These are phyloP conservation scores for Davidsoniella eucalypti DNA, from an alignment of 2,329 filamentous ascomycete genomes.

Conservation along the genomic window DNA sequence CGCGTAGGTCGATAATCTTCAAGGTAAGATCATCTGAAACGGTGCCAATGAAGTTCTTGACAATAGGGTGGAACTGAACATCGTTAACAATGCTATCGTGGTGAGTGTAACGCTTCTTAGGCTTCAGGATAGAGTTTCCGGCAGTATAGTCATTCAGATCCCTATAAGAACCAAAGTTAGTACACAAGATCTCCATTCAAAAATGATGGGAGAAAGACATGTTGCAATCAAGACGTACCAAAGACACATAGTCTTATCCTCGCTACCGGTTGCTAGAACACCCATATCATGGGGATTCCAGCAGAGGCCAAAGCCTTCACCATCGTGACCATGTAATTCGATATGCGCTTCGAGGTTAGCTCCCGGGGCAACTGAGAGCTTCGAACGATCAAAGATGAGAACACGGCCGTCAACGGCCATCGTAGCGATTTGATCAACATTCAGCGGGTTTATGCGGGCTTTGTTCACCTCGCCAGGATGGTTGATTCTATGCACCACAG, in stretches of 20 bases:
- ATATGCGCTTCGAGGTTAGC: slow-evolving; percentile 67
- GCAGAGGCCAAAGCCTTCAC: slow-evolving; percentile 80
- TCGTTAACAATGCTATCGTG: slow-evolving; percentile 91
- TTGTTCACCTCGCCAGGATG: slow-evolving; percentile 97
- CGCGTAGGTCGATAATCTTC: slow-evolving; percentile 78
- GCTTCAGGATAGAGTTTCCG: slow-evolving; percentile 52
- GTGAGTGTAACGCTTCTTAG: slow-evolving; percentile 63
- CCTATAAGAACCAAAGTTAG: slow-evolving; percentile 28
- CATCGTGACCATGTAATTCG: slow-evolving; percentile 66
- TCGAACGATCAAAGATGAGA: slow-evolving; percentile 89
- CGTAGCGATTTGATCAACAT: slow-evolving; percentile 90
- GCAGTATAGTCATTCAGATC: slow-evolving; percentile 64
- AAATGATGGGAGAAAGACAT: too few species aligned
- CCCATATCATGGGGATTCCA: slow-evolving; percentile 82
- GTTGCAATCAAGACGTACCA: slow-evolving; percentile 40
- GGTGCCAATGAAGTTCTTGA: slow-evolving; percentile 71
- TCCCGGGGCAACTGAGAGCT: slow-evolving; percentile 66
- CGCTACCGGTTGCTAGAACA: slow-evolving; percentile 73
- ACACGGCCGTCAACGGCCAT: slow-evolving; percentile 77
- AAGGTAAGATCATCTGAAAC: slow-evolving; percentile 92
- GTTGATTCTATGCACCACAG: slow-evolving; percentile 87
- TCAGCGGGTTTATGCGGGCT: slow-evolving; percentile 92
- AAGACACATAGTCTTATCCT: slow-evolving; percentile 78
- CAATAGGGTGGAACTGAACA: slow-evolving; percentile 83
- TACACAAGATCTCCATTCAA: neutral